Conservation (phyloP, 1,284 basidiomycete genomes). For the Boletus sp. region DNA sequence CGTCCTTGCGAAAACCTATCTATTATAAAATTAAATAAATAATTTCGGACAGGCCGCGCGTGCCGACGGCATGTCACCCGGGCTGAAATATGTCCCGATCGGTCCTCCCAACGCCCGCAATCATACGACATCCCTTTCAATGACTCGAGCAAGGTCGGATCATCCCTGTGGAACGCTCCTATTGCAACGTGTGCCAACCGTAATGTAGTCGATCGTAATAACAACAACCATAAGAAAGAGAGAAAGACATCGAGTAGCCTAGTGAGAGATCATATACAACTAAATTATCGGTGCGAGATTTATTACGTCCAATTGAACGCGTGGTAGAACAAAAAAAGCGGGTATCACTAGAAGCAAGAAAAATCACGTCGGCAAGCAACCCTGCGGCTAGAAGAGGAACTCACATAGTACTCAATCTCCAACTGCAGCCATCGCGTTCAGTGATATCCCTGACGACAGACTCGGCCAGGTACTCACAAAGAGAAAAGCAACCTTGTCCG, state of each 20-base stretch:
- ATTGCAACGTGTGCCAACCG: no score
- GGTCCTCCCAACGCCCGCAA: background rate
- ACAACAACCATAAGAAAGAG: slow-evolving; percentile 3
- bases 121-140: background rate
- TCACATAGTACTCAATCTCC: slow-evolving; percentile 79
- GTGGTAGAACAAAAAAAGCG: slow-evolving; percentile 6
- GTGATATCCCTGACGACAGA: background rate
- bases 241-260: slow-evolving; percentile 8
- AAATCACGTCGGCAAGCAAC: slow-evolving; percentile 6
- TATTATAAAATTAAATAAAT: background rate
- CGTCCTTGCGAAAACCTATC: background rate
- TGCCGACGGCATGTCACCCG: slow-evolving; percentile 16
- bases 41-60: slow-evolving; percentile 12
- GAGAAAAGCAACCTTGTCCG: slow-evolving; percentile 76
- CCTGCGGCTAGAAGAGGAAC: slow-evolving; percentile 16
- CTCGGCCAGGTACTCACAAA: slow-evolving; percentile 62
- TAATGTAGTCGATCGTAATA: background rate
- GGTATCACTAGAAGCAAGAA: slow-evolving; percentile 28
- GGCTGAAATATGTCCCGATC: slow-evolving; percentile 10
- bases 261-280: slow-evolving; percentile 14
- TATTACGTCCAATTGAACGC: slow-evolving; percentile 9
- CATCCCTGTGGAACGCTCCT: no score
- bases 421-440: slow-evolving; percentile 47
- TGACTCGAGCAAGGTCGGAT: no score
- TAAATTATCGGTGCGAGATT: slow-evolving; percentile 14